Evolutionary conservation across 2,329 filamentous ascomycete species (phyloP), one percentile per base, ranked within the genome.

Genomic region (Phaeosphaeria sp.): DNA sequence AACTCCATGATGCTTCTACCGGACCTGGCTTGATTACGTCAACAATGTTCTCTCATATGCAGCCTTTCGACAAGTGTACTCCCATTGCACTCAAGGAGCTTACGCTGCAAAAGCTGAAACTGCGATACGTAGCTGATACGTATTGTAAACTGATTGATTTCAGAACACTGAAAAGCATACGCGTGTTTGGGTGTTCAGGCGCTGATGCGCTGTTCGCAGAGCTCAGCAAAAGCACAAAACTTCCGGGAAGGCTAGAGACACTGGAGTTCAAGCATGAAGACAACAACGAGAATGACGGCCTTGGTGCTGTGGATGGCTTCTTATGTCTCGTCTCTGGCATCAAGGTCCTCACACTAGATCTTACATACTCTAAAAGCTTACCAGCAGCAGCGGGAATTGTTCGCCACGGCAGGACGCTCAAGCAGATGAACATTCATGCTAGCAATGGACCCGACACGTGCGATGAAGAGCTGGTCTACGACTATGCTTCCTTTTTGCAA

Each of bases 71-170:
- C 13, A 76, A 75, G 20, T 82, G 80, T 58, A 79, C 76, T 6
- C 80, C 81, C 1, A 67, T 82, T 48, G 69, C 72, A 43, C 68
- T 83, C 22, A 80, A 76, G 47, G 76, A 80, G 47, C 69, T 83
- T 4, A 78, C 77, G 1, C 64, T 83, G 25, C 80, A 82, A 50
- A 77, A 79, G 54, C 71, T 83, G 30, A 78, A 75, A 44, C 68
- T 83, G 10, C 77, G 81, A 25, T 79, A 82, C 60, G 80, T 79
- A n/a, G 77, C 79, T 5, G 78, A 81, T 11, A 81, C 80, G 2
- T 83, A 81, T 66, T 82, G 80, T 69, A 79, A 77, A 53, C 54
- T 82, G 52, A 76, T 83, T 58, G 73, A 82, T 57, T 83, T 83
- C 56, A 73, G 73, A 18, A 70, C 75, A 3, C 66, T 83, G 39